Conservation (phyloP, 2,329 filamentous ascomycete species). For the Microascus cirrosus region DNA sequence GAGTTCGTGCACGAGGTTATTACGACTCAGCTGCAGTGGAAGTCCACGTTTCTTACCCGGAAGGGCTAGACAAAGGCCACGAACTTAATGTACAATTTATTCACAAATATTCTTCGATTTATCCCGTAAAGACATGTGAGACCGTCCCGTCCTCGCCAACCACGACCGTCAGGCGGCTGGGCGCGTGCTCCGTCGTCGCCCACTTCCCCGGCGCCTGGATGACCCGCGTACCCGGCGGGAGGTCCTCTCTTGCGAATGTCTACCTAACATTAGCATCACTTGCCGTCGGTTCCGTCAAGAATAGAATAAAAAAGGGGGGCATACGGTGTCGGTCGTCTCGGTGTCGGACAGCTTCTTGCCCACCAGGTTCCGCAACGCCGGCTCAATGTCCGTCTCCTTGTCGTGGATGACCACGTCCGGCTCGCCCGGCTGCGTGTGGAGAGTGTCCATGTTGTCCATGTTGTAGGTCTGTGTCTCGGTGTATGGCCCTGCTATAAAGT, state of each 20-base stretch:
- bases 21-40: too few species aligned
- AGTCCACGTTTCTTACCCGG: too few species aligned
- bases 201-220: constrained; percentile 40
- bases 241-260: constrained; percentile 48
- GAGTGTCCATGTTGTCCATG: background rate
- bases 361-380: constrained; percentile 33
- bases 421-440: background rate
- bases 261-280: constrained; percentile 16
- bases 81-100: background rate
- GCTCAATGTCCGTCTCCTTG: background rate
- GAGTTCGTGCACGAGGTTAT: too few species aligned
- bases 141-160: constrained; percentile 50
- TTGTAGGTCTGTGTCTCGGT: background rate
- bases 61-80: too few species aligned
- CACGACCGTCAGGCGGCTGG: constrained; percentile 46
- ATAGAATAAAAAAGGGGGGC: constrained; percentile 9
- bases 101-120: constrained; percentile 1
- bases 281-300: background rate
- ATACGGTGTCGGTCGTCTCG: constrained; percentile 39
- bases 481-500: background rate
- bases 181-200: constrained; percentile 44
- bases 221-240: constrained; percentile 43
- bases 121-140: constrained; percentile 45
- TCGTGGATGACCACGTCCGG: background rate
- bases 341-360: constrained; percentile 49